Evolutionary conservation across 169 alveolate species (phyloP).

Genomic region (Plasmodium yoelii): DNA sequence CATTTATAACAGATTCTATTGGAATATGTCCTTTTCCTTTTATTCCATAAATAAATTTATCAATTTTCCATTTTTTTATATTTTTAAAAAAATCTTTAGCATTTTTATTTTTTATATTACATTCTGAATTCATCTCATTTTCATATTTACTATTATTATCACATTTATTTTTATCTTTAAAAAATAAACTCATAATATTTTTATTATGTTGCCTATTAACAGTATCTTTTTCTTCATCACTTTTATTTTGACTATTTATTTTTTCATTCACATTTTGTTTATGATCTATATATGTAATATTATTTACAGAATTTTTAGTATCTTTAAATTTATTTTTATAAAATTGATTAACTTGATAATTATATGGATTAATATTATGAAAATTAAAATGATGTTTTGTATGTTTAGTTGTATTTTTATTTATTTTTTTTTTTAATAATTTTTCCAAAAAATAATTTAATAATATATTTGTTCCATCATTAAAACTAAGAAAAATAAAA

Average conservation of each 20-base stretch:
- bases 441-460: slow-evolving; percentile 61
- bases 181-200: slow-evolving; percentile 50
- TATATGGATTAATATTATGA: slow-evolving; percentile 37
- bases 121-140: background rate
- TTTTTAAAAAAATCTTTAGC: slow-evolving; percentile 9
- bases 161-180: slow-evolving; percentile 38
- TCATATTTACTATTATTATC: background rate
- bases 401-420: slow-evolving; percentile 9
- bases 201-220: slow-evolving; percentile 8
- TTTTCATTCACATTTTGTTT: slow-evolving; percentile 9
- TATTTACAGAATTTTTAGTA: background rate
- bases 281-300: background rate
- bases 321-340: slow-evolving; percentile 6
- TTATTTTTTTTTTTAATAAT: slow-evolving; percentile 42
- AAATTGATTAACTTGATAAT: background rate
- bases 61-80: slow-evolving; percentile 30
- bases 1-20: too few relatives aligned
- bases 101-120: background rate
- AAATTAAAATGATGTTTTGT: slow-evolving; percentile 24
- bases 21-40: background rate
- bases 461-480: slow-evolving; percentile 65
- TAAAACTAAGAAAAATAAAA: slow-evolving; percentile 51
- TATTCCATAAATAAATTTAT: slow-evolving; percentile 20
- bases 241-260: slow-evolving; percentile 6
- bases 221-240: slow-evolving; percentile 35